Base-by-base conservation (phyloP, 768 basidiomycete species). In the Lentinula detonsa region DNA sequence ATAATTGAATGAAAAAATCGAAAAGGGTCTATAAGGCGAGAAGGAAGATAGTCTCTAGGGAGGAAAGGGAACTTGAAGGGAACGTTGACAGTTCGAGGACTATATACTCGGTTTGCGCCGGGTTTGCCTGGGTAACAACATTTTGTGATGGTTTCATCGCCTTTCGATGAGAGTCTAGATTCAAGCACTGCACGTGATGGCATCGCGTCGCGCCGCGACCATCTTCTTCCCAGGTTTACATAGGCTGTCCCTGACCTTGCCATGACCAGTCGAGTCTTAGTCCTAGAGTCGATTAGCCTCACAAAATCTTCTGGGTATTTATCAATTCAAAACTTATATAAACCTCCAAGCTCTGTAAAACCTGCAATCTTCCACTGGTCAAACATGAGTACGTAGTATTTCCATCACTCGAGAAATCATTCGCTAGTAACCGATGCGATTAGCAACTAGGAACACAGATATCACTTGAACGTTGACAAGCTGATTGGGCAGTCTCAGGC, bases 1-100 rank as follows among this genome's bases (percentile, higher is more conserved):
- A 86, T 85, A 65, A 64, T 59, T 52, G 65, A 48, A 54, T 42
- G 18, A 61, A 59, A 28, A 56, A 60, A 23, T 57, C 21, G 52
- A 61, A 57, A 49, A 49, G 9, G 10, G 56, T 50, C 31, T 31
- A 40, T 46, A 54, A 34, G 23, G 2, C 50, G 33, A 59, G 34
- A 15, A 48, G 4, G 28, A n/a, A 5, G 18, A 59, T 21, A 48
- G 46, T 48, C 21, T 48, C 5, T n/a, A 48, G 46, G 46, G 18
- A n/a, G 21, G 46, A 48, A 23, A 48, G 46, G 46, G 46, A 48
- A 48, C 9, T 48, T 23, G 18, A 23, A 48, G 21, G 46, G 21
- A 11, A 23, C 8, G 18, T 18, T 48, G 46, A n/a, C 7, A 48
- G 18, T 48, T 48, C 6, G 21, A 48, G 21, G 46, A 48, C 46